Evolutionary conservation across 169 alveolate genomes (phyloP), one percentile per base, ranked within the genome.

Genomic region (Besnoitia besnoiti): DNA sequence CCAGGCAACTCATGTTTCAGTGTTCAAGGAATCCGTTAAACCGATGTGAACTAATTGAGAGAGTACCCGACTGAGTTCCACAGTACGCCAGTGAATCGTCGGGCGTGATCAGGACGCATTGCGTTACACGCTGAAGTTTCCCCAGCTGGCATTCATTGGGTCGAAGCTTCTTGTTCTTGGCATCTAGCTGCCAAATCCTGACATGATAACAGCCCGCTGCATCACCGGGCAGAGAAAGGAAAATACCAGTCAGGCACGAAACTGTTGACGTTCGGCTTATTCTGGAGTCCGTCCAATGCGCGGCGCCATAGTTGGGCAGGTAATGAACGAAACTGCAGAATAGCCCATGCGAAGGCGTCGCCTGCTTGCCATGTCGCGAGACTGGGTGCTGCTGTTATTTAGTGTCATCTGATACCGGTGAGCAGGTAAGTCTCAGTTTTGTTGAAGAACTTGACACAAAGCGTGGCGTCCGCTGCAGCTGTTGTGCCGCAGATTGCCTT

Each of bases 1-100:
- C n/a, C n/a, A n/a, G n/a, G n/a, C n/a, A n/a, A n/a, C n/a, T n/a
- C n/a, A n/a, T n/a, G n/a, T n/a, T n/a, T n/a, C n/a, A n/a, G n/a
- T n/a, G n/a, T n/a, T n/a, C n/a, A n/a, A n/a, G n/a, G n/a, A n/a
- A n/a, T n/a, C n/a, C n/a, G n/a, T n/a, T n/a, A n/a, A n/a, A n/a
- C n/a, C n/a, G n/a, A n/a, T n/a, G n/a, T n/a, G n/a, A n/a, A n/a
- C n/a, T n/a, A n/a, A n/a, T n/a, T n/a, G n/a, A n/a, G n/a, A n/a
- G n/a, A n/a, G n/a, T n/a, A 59, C 99, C 99, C 46, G 98, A 96
- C 89, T 94, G 96, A 35, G 99, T 98, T 44, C 99, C 99, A 51
- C 97, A 93, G 96, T 97, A 97, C 27, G 98, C 98, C 40, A 94
- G 91, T 90, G 93, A 75, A 95, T 98, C 99, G 49, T 94, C 94